Evolutionary conservation across 768 basidiomycete species (phyloP).

Genomic region (Pleurotus platypus): DNA sequence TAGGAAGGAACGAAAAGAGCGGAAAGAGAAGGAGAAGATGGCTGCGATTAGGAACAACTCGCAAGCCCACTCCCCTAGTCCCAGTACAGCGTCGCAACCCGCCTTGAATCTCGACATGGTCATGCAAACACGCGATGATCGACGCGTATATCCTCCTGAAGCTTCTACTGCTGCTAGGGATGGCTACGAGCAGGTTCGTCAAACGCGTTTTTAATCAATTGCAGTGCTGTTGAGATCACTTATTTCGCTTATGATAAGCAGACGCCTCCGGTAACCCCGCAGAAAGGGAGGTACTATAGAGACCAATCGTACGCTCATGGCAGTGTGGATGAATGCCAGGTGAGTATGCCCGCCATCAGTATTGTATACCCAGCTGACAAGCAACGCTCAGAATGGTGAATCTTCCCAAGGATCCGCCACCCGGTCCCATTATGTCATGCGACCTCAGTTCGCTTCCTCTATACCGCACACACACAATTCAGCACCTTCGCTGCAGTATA

Average conservation of each 20-base stretch:
- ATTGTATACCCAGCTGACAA: neutral
- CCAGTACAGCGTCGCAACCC: slow-evolving; percentile 44
- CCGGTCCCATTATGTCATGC: slow-evolving; percentile 3
- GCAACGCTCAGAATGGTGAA: neutral
- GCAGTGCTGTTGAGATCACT: slow-evolving; percentile 12
- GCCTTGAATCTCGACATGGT: slow-evolving; percentile 43
- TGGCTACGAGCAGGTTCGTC: slow-evolving; percentile 36
- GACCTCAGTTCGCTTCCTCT: neutral
- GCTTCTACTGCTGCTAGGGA: slow-evolving; percentile 24
- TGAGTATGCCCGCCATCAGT: neutral
- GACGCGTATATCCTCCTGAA: slow-evolving; percentile 30
- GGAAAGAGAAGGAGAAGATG: slow-evolving; percentile 44
- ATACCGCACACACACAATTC: neutral
- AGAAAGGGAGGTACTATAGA: slow-evolving; percentile 59
- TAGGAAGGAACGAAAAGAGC: slow-evolving; percentile 48
- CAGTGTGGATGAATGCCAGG: neutral
- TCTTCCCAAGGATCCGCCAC: neutral
- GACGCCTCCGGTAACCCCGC: slow-evolving; percentile 47
- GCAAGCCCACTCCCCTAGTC: slow-evolving; percentile 47
- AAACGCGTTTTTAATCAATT: slow-evolving; percentile 19
- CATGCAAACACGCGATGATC: slow-evolving; percentile 55
- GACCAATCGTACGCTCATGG: slow-evolving; percentile 26
- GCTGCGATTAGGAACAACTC: slow-evolving; percentile 20
- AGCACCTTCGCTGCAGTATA: neutral
- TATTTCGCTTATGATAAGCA: slow-evolving; percentile 14